These are phyloP conservation scores for Eutrema heterophyllum DNA, from an alignment of 345 rosid genomes.

Conservation along the genomic window DNA sequence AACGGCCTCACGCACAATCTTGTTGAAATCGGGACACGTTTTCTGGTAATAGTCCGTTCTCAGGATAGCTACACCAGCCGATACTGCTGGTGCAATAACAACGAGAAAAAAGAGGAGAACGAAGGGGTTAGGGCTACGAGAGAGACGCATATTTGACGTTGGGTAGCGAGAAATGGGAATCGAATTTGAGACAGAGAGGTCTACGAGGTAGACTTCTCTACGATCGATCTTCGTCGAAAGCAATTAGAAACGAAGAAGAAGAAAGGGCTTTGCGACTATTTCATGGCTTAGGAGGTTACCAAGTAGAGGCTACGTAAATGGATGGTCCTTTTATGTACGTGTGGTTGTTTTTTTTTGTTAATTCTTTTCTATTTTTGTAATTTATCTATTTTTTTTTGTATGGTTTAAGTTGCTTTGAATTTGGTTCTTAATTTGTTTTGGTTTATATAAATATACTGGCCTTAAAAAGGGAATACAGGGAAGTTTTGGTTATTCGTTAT, in stretches of 20 bases:
- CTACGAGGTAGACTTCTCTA: conserved; percentile 32
- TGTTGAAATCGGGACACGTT: conserved; percentile 48
- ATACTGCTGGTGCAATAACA: conserved; percentile 2
- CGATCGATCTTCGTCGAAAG: conserved; percentile 10
- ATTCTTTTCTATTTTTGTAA: conserved; percentile 22
- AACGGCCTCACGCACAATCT: conserved; percentile 39
- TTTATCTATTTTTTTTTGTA: conserved; percentile 16
- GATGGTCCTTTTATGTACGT: conserved; percentile 22
- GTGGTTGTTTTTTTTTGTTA: conserved; percentile 20
- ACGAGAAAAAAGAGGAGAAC: conserved; percentile 1
- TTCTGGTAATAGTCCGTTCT: conserved; percentile 40
- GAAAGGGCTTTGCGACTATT: conserved; percentile 19
- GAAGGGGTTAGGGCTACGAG: not conserved
- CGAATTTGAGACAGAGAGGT: not conserved
- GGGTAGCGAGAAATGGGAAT: not conserved
- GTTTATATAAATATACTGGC: not conserved
- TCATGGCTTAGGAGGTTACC: conserved; percentile 27
- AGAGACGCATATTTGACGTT: conserved; percentile 9
- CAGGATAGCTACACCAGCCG: conserved; percentile 26
- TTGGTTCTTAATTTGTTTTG: conserved; percentile 6
- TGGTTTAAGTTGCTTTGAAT: conserved; percentile 19
- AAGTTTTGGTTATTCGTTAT: not conserved
- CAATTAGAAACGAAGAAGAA: conserved; percentile 8
- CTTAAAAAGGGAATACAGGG: not conserved
- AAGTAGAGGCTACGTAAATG: conserved; percentile 21